These are phyloP conservation scores for Periconia sp. DNA, from an alignment of 2,329 filamentous ascomycete species.

Conservation along the genomic window DNA sequence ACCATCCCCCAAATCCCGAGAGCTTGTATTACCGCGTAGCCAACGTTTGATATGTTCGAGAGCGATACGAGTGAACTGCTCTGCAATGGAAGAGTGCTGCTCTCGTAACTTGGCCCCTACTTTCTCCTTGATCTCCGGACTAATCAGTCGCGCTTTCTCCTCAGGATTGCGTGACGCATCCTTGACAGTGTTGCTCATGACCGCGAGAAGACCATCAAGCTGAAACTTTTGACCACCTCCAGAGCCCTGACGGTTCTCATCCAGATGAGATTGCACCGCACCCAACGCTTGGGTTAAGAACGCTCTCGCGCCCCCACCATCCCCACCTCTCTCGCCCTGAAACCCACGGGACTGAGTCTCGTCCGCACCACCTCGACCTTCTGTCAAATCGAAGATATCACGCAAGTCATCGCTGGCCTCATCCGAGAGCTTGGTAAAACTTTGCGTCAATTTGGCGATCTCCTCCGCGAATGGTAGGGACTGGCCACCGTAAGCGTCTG, in stretches of 20 bases:
- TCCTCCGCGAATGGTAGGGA: slow-evolving; percentile 33
- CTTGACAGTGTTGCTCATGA: slow-evolving; percentile 30
- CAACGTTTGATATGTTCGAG: slow-evolving; percentile 36
- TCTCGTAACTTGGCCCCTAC: slow-evolving; percentile 28
- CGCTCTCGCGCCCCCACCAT: slow-evolving; percentile 17
- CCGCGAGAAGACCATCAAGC: slow-evolving; percentile 28
- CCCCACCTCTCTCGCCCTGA: background rate
- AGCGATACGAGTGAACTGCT: slow-evolving; percentile 32
- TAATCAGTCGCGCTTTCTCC: slow-evolving; percentile 32
- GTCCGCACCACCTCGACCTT: slow-evolving; percentile 14
- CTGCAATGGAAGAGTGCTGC: slow-evolving; percentile 30
- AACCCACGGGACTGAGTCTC: slow-evolving; percentile 17
- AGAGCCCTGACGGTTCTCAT: slow-evolving; percentile 12
- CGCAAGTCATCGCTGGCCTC: slow-evolving; percentile 29
- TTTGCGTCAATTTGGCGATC: slow-evolving; percentile 30
- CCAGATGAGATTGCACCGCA: slow-evolving; percentile 27
- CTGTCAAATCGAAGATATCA: slow-evolving; percentile 30
- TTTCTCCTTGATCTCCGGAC: slow-evolving; percentile 32
- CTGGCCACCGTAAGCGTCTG: slow-evolving; percentile 30
- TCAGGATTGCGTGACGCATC: slow-evolving; percentile 31
- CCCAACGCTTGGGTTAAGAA: slow-evolving; percentile 30
- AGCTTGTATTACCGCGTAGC: slow-evolving; percentile 33
- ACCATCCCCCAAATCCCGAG: slow-evolving; percentile 31
- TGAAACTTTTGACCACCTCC: slow-evolving; percentile 19
- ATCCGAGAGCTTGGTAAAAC: slow-evolving; percentile 30